These are phyloP conservation scores for Dimargaris xerosporica DNA, from an alignment of 192 early-diverging fungal species.

Conservation along the genomic window DNA sequence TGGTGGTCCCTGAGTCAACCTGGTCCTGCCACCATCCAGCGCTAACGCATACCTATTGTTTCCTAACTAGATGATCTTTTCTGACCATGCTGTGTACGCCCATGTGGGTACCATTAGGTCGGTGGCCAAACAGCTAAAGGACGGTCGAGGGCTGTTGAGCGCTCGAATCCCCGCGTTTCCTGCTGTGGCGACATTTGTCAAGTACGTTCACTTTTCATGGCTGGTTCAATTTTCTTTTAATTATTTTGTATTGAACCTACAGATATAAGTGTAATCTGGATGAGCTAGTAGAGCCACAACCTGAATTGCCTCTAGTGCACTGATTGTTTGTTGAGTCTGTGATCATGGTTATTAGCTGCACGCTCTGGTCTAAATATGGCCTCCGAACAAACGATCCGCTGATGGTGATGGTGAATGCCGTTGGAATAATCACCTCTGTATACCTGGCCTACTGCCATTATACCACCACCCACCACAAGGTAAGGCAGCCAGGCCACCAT, in stretches of 20 bases:
- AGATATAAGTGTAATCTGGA: neutral
- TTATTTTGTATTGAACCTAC: neutral
- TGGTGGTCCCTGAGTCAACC: neutral
- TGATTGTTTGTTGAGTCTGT: neutral
- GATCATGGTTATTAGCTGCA: neutral
- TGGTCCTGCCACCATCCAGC: neutral
- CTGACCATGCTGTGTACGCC: neutral
- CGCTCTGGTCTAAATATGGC: neutral
- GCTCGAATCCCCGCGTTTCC: neutral
- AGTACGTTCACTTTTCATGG: neutral
- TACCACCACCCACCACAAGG: neutral
- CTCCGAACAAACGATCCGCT: neutral
- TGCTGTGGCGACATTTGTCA: neutral
- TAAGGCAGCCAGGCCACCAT: neutral
- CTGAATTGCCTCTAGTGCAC: neutral
- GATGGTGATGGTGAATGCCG: neutral
- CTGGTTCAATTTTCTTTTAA: too few relatives aligned
- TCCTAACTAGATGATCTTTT: neutral
- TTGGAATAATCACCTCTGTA: neutral
- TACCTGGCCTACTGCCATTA: slow-evolving; percentile 1
- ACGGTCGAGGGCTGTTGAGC: neutral
- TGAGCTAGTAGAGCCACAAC: neutral
- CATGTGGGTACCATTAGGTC: neutral
- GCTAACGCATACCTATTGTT: neutral
- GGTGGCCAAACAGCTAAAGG: neutral